Evolutionary conservation across 208 protist species (phyloP).

Genomic region (Wallacemonas rigidus): DNA sequence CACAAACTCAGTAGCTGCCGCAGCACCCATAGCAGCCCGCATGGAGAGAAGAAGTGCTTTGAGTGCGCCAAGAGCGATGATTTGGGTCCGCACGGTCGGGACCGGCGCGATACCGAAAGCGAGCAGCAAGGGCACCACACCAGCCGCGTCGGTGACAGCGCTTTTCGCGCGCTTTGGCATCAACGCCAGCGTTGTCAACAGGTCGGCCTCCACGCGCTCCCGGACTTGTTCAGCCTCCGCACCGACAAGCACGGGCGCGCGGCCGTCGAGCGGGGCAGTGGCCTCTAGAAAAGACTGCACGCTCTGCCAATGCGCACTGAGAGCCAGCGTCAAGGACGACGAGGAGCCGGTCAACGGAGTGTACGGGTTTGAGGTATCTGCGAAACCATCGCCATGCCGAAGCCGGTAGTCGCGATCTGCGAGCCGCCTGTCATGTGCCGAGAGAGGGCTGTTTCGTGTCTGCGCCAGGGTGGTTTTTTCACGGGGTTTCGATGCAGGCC

Average conservation of each 20-base stretch:
- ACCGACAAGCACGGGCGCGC: slow-evolving; percentile 4
- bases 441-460: not conserved
- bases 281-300: slow-evolving; percentile 21
- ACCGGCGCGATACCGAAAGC: slow-evolving; percentile 63
- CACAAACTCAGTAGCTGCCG: slow-evolving; percentile 31
- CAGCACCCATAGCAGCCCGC: slow-evolving; percentile 28
- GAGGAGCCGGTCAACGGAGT: not conserved
- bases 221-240: slow-evolving; percentile 7
- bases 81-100: slow-evolving; percentile 61
- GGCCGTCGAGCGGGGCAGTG: slow-evolving; percentile 6
- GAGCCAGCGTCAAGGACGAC: slow-evolving; percentile 41
- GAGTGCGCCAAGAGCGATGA: slow-evolving; percentile 56
- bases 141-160: slow-evolving; percentile 45
- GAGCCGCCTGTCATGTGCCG: not conserved
- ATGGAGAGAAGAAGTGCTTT: slow-evolving; percentile 39
- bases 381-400: not conserved
- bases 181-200: slow-evolving; percentile 37
- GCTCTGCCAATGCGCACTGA: slow-evolving; percentile 58
- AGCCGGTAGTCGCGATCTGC: not conserved
- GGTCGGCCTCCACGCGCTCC: slow-evolving; percentile 30
- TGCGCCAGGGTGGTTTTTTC: not conserved
- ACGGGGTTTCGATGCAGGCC: too few species aligned
- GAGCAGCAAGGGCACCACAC: slow-evolving; percentile 59
- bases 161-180: slow-evolving; percentile 27
- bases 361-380: not conserved